Evolutionary conservation across 176 grass and related monocot species (phyloP), one percentile per base, ranked within the genome.

Genomic region (Cenchrus fungigraminus): DNA sequence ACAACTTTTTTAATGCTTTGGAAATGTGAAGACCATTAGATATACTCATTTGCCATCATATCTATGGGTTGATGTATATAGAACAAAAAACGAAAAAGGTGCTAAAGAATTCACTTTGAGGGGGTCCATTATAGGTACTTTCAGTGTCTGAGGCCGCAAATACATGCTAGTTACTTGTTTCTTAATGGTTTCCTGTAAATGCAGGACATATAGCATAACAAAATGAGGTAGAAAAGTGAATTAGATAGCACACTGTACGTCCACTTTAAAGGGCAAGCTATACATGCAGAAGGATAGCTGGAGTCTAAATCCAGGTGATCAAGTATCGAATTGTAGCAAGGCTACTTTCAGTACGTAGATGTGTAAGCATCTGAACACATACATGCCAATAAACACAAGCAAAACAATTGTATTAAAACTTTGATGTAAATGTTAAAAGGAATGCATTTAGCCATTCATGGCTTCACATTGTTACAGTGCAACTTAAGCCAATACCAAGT

Each of bases 81-180:
- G 65, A 58, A 0, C 14, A 31, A 69, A 81, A 80, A 85, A 31
- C 25, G 25, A 25, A 25, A 80, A 29, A 82, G 61, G 65, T 56
- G 57, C 7, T 51, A 65, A 71, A 80, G 31, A 89, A 68, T 53
- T 87, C 91, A 94, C 97, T 89, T 98, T 64, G 97, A 84, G 89
- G 90, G 83, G 82, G 25, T 95, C 93, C 86, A 98, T 85, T 79
- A 95, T 85, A 74, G 97, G 65, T 29, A 98, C 93, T 95, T 95
- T 87, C 65, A 98, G 65, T 71, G 85, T 89, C 84, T 90, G 95
- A 14, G 96, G 96, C 96, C 96, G 95, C 71, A 95, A 63, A 83
- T 98, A 98, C 93, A 98, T 95, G 83, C 65, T 95, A 6, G 86
- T 91, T 81, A 98, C 93, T 86, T 98, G 96, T 37, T 98, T 95